Evolutionary conservation across 768 basidiomycete species (phyloP), one percentile per base, ranked within the genome.

Genomic region (Neoboletus magnificus): DNA sequence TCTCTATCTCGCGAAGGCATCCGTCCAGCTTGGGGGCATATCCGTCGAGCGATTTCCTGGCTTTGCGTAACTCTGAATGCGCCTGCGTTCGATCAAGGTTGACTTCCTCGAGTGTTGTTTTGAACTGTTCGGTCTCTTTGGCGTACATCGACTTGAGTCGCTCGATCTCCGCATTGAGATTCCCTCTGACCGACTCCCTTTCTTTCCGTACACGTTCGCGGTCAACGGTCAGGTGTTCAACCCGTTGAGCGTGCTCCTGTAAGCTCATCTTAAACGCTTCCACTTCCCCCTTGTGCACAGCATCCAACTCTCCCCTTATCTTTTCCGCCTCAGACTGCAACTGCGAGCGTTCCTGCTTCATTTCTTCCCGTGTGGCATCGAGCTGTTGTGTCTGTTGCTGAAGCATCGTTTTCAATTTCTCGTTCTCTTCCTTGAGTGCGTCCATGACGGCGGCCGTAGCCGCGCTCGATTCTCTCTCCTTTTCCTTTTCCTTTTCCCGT

Each of bases 191-290:
- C 10, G 54, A 45, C 11, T 71, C 71, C 32, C 54, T 62, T 1
- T 69, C 68, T 41, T 54, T 69, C 36, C 62, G 56, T 20, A 62
- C 6, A 13, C 68, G 63, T 3, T 71, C 71, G 42, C 66, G 62
- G 16, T 66, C 67, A 18, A 46, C n/a, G 5, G 60, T 47, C 40
- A 70, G 42, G 36, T 58, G 45, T 25, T 66, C 67, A 8, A 65
- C 15, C 37, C 63, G 66, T 15, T 41, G 57, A 7, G 10, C 51
- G 25, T 69, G 60, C 12, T 66, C 59, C 46, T 66, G 59, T 27
- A 63, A 57, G 30, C 30, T 57, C 23, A 44, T 27, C 39, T 63
- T 62, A 45, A 63, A 20, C 45, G 56, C 49, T 47, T 62, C 67
- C 23, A 37, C 29, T 41, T 67, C 63, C 9, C 53, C 57, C 51